phyloP scores from a whole-genome alignment of 2,329 filamentous ascomycete genomes.

The Zarea fungicola region DNA sequence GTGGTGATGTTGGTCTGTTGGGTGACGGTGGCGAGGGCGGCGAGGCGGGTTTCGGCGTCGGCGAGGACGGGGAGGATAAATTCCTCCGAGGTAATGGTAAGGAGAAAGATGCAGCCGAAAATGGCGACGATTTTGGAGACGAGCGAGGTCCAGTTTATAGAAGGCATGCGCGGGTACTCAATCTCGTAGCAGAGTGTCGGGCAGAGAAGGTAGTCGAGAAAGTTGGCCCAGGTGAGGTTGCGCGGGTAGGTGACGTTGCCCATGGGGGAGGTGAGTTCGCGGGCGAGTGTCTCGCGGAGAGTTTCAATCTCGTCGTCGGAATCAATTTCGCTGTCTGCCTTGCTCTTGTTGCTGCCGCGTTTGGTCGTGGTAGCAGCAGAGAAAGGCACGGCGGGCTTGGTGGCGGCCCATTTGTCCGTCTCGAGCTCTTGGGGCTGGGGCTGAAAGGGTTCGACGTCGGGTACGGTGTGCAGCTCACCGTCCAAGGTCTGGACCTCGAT shows the following conservation, averaged over 20 bases:
- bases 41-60: constrained; percentile 57
- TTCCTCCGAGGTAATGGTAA: constrained; percentile 87
- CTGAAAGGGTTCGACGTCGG: not conserved
- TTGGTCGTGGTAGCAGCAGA: constrained; percentile 11
- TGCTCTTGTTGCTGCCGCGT: constrained; percentile 16
- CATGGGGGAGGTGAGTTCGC: constrained; percentile 84
- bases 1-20: too few relatives aligned
- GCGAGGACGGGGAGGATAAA: constrained; percentile 88
- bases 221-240: constrained; percentile 81
- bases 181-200: constrained; percentile 97
- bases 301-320: constrained; percentile 52
- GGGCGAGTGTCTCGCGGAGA: constrained; percentile 80
- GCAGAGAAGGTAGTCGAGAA: constrained; percentile 80
- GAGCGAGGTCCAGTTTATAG: constrained; percentile 75
- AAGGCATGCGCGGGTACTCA: constrained; percentile 78
- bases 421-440: not conserved
- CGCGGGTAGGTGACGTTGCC: constrained; percentile 85
- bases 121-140: constrained; percentile 82
- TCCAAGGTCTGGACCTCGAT: too few relatives aligned
- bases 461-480: too few relatives aligned
- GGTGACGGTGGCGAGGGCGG: constrained; percentile 26
- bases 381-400: not conserved
- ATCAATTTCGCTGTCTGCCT: constrained; percentile 19
- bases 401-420: constrained; percentile 14
- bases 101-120: constrained; percentile 92